Evolutionary conservation across 169 alveolate species (phyloP).

Genomic region (Eimeria tenella): DNA sequence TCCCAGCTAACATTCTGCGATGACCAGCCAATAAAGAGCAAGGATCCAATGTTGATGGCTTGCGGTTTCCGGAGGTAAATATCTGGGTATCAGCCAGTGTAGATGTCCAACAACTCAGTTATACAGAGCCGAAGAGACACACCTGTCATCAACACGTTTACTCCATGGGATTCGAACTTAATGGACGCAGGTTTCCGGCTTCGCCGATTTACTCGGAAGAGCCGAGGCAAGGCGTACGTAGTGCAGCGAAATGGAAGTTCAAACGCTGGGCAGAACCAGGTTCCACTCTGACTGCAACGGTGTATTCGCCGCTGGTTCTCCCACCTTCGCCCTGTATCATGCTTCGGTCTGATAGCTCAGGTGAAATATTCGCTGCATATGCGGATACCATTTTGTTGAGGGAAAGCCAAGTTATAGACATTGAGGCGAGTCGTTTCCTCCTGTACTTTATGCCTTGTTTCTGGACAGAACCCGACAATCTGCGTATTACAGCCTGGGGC

Average conservation of each 20-base stretch:
- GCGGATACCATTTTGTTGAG: not conserved
- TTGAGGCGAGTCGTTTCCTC: not conserved
- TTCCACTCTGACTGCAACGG: slow-evolving; percentile 54
- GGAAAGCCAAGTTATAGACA: not conserved
- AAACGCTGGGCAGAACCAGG: slow-evolving; percentile 70
- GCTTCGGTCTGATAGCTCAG: slow-evolving; percentile 32
- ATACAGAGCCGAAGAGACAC: not conserved
- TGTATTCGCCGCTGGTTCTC: slow-evolving; percentile 53
- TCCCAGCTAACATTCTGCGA: slow-evolving; percentile 73
- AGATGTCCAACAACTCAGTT: not conserved
- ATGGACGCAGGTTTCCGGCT: slow-evolving; percentile 20
- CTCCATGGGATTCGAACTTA: not conserved
- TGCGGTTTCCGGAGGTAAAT: slow-evolving; percentile 84
- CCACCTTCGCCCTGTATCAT: slow-evolving; percentile 68
- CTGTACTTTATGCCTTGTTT: not conserved
- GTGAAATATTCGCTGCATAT: not conserved
- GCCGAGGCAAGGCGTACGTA: slow-evolving; percentile 56
- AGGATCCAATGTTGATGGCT: slow-evolving; percentile 75
- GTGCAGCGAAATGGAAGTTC: slow-evolving; percentile 42
- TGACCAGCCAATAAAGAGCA: slow-evolving; percentile 78
- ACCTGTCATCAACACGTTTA: not conserved
- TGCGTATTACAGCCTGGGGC: slow-evolving; percentile 88
- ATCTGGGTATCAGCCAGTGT: not conserved
- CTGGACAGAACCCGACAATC: slow-evolving; percentile 41
- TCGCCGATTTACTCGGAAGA: slow-evolving; percentile 67